Evolutionary conservation across 805 yeast species (phyloP).

Genomic region (Kazachstania kunashirensis): DNA sequence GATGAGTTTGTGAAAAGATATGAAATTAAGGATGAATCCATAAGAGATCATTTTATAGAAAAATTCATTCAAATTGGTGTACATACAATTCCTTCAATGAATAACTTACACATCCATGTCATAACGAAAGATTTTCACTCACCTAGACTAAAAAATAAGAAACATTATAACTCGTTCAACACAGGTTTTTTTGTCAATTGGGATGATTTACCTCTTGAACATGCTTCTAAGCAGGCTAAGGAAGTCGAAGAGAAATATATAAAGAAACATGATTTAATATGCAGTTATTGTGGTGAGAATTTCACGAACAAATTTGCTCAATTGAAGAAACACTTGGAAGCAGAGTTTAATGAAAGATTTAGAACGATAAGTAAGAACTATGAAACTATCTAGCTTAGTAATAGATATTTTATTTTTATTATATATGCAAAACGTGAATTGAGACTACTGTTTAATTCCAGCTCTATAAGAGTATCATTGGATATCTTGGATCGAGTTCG

Average conservation of each 20-base stretch:
- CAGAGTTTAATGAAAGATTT: slow-evolving; percentile 26
- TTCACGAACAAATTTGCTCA: slow-evolving; percentile 35
- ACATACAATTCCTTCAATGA: slow-evolving; percentile 62
- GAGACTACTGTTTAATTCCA: no score
- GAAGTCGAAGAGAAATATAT: slow-evolving; percentile 31
- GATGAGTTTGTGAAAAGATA: slow-evolving; percentile 13
- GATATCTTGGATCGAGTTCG: no score
- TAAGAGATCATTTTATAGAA: slow-evolving; percentile 13
- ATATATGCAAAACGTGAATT: no score
- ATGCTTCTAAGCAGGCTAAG: slow-evolving; percentile 22
- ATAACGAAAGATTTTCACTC: slow-evolving; percentile 56
- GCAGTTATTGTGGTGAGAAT: slow-evolving; percentile 35
- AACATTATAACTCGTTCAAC: slow-evolving; percentile 64
- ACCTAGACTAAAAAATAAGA: slow-evolving; percentile 43
- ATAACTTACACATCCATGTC: slow-evolving; percentile 64
- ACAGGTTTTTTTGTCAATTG: slow-evolving; percentile 55
- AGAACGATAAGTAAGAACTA: no score
- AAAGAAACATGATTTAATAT: slow-evolving; percentile 31
- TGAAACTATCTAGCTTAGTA: no score
- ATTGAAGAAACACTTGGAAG: slow-evolving; percentile 34
- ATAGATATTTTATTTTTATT: no score
- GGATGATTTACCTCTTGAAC: slow-evolving; percentile 36
- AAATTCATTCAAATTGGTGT: slow-evolving; percentile 45
- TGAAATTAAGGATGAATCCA: slow-evolving; percentile 5
- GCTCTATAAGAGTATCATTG: no score